A percentile compares a stretch with the other conserved stretches of the same genome.
These are phyloP conservation scores for Emericellopsis terricola DNA, from an alignment of 495 filamentous ascomycete species.

Conservation along the genomic window DNA sequence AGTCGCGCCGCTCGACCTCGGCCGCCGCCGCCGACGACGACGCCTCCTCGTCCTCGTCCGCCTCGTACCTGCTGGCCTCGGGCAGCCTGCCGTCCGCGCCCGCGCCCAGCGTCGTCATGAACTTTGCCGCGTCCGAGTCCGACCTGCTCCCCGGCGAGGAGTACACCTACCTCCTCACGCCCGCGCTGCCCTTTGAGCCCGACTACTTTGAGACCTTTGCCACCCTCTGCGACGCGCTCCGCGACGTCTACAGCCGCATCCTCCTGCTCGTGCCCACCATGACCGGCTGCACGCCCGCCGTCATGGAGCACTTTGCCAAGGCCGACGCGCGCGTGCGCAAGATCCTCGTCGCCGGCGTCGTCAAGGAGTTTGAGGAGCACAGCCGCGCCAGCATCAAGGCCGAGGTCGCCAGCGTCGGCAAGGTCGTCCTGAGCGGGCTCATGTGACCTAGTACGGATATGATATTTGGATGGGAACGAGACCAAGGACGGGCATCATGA, in stretches of 20 bases:
- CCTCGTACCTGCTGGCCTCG: conserved; percentile 18
- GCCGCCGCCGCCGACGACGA: conserved; percentile 4
- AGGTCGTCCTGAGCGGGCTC: conserved; percentile 76
- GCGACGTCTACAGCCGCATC: conserved; percentile 76
- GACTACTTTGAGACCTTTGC: conserved; percentile 96
- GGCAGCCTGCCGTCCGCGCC: neutral
- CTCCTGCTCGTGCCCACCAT: conserved; percentile 51
- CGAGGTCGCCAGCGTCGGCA: conserved; percentile 70
- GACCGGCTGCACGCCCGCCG: conserved; percentile 35
- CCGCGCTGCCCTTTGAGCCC: conserved; percentile 87
- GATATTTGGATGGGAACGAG: too few relatives aligned
- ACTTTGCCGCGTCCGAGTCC: conserved; percentile 23
- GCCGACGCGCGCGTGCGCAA: conserved; percentile 73
- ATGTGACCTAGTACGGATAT: too few relatives aligned
- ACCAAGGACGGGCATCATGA: too few relatives aligned
- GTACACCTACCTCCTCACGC: conserved; percentile 76
- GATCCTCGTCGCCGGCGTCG: conserved; percentile 63
- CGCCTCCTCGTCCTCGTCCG: conserved; percentile 20
- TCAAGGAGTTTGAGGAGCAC: conserved; percentile 85
- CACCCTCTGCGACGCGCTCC: conserved; percentile 90
- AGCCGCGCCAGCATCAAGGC: conserved; percentile 54
- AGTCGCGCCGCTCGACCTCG: conserved; percentile 6
- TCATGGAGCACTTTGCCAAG: conserved; percentile 75
- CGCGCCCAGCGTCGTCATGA: conserved; percentile 20
- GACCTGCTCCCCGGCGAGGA: conserved; percentile 52